Evolutionary conservation across 2,329 filamentous ascomycete species (phyloP).

Genomic region (Chrysoporthe puriensis): DNA sequence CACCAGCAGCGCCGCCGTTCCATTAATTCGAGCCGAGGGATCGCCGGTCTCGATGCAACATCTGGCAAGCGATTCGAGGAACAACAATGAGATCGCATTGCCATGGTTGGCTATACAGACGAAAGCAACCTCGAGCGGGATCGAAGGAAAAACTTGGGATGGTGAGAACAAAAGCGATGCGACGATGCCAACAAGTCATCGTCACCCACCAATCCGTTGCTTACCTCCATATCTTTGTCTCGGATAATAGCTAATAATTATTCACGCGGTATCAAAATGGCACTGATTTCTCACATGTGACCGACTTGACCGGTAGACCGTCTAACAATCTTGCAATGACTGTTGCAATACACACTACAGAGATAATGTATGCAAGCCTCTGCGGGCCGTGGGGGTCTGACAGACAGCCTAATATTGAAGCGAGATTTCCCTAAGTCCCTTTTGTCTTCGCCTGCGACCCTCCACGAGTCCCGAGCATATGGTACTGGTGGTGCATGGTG

Average conservation of each 20-base stretch:
- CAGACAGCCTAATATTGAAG: no score
- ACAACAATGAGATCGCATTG: neutral
- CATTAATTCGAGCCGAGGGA: neutral
- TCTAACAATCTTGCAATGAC: neutral
- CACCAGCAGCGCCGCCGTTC: neutral
- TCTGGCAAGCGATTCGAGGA: neutral
- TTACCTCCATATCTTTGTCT: neutral
- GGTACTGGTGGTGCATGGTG: neutral
- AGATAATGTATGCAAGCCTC: neutral
- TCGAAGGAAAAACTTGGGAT: neutral
- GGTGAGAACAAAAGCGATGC: neutral
- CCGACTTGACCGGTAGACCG: neutral
- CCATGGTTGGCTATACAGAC: neutral
- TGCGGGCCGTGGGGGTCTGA: neutral
- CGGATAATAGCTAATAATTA: neutral
- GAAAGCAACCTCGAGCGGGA: neutral
- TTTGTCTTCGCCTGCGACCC: neutral
- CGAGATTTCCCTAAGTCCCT: no score
- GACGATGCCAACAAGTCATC: neutral
- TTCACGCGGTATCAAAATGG: neutral
- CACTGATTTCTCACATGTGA: neutral
- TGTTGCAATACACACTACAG: neutral
- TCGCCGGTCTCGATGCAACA: neutral
- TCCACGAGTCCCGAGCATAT: neutral
- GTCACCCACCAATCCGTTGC: neutral